Evolutionary conservation across 176 grass and related monocot genomes (phyloP).

Genomic region (Themeda triandra): DNA sequence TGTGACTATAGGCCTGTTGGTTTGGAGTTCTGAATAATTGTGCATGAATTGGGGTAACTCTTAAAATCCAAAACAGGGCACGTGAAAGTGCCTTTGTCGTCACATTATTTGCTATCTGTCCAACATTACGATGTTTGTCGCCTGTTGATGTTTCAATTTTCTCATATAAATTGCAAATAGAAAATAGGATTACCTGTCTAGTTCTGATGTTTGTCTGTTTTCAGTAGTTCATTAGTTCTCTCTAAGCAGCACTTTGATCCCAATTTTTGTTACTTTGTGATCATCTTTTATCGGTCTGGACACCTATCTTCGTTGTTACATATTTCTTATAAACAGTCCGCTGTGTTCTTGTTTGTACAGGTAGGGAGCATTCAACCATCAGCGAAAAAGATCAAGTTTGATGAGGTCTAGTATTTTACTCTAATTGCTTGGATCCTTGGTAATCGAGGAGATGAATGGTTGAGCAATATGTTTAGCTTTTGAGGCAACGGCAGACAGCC

Average conservation of each 20-base stretch:
- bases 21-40: background rate
- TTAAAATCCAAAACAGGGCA: background rate
- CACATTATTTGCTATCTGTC: background rate
- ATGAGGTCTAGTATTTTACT: constrained; percentile 29
- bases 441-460: background rate
- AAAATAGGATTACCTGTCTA: background rate
- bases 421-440: background rate
- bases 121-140: background rate
- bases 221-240: background rate
- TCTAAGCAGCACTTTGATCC: background rate
- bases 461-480: background rate
- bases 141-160: background rate
- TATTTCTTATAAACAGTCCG: background rate
- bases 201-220: background rate
- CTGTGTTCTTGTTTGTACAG: constrained; percentile 21
- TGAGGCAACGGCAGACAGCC: background rate
- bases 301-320: background rate
- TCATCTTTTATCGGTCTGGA: background rate
- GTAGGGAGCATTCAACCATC: constrained; percentile 35
- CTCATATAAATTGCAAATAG: background rate
- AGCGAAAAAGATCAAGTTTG: constrained; percentile 59
- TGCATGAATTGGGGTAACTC: background rate
- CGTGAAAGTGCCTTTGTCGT: background rate
- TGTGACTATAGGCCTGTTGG: background rate
- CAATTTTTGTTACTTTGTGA: too few relatives aligned